Percentiles rank a stretch among this genome's conserved stretches.
These are phyloP conservation scores for Fusarium sp. DNA, from an alignment of 2,329 filamentous ascomycete genomes.

Conservation along the genomic window DNA sequence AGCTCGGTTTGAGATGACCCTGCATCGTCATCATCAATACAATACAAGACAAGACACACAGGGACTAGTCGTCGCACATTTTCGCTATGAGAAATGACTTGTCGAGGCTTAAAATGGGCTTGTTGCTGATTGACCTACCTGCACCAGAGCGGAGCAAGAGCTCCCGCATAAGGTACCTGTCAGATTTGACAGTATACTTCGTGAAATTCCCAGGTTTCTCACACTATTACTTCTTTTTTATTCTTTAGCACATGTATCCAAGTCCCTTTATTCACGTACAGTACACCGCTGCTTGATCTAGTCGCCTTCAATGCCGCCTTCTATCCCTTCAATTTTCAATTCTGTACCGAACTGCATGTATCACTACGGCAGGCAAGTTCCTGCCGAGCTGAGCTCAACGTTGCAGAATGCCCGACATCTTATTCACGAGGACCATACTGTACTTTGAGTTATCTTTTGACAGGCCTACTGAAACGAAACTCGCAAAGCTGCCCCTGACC, in stretches of 20 bases:
- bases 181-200: constrained; percentile 27
- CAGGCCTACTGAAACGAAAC: background rate
- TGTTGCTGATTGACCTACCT: constrained; percentile 36
- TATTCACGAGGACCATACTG: background rate
- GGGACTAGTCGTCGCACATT: constrained; percentile 28
- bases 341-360: background rate
- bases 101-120: constrained; percentile 32
- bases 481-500: constrained; percentile 4
- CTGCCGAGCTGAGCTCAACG: background rate
- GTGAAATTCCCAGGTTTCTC: background rate
- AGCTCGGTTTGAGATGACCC: constrained; percentile 10
- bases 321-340: constrained; percentile 11
- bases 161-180: constrained; percentile 35
- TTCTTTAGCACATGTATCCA: constrained; percentile 8
- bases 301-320: background rate
- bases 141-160: constrained; percentile 36
- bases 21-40: constrained; percentile 32
- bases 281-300: constrained; percentile 24
- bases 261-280: constrained; percentile 12
- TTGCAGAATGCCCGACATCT: constrained; percentile 8
- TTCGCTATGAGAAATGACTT: constrained; percentile 32
- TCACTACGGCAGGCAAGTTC: constrained; percentile 12
- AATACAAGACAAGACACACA: constrained; percentile 44
- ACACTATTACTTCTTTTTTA: constrained; percentile 5
- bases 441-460: background rate